These are phyloP conservation scores for Cercis canadensis DNA, from an alignment of 306 rosid genomes.

Conservation along the genomic window DNA sequence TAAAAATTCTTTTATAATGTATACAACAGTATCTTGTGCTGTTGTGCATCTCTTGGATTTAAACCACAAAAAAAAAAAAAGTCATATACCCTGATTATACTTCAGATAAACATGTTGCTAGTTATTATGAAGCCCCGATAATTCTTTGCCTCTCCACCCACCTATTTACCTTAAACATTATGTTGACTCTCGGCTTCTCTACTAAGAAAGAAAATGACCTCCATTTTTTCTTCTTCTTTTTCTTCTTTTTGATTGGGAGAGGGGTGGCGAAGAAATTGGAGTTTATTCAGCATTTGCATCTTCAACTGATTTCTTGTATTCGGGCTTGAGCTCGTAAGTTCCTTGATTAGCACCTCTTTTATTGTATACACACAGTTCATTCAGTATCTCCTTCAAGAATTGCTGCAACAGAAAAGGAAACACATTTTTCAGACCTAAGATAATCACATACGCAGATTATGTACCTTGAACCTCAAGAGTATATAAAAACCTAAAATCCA, in stretches of 20 bases:
- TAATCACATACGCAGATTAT: not conserved
- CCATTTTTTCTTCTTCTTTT: not conserved
- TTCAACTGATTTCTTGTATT: slow-evolving; percentile 93
- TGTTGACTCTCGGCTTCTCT: slow-evolving; percentile 16
- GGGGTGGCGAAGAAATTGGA: slow-evolving; percentile 2
- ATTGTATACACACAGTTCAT: slow-evolving; percentile 92
- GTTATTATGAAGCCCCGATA: slow-evolving; percentile 15
- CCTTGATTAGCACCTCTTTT: slow-evolving; percentile 99
- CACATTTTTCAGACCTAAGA: not conserved
- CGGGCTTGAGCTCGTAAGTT: slow-evolving; percentile 98
- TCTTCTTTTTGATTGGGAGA: not conserved
- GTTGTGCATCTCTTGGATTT: too few species aligned
- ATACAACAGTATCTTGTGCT: slow-evolving; percentile 20
- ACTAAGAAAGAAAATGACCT: not conserved
- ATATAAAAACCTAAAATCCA: too few species aligned
- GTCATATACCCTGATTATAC: slow-evolving; percentile 2
- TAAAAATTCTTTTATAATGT: not conserved
- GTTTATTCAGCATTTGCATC: slow-evolving; percentile 66
- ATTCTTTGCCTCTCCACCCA: slow-evolving; percentile 22
- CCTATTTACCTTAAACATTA: slow-evolving; percentile 10
- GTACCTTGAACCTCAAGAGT: not conserved
- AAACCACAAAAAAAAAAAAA: not conserved
- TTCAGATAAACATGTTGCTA: slow-evolving; percentile 24
- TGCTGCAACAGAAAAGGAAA: slow-evolving; percentile 67
- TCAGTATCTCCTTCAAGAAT: slow-evolving; percentile 97